Evolutionary conservation across 2,329 filamentous ascomycete species (phyloP).

Genomic region (Dactylonectria estremocensis): DNA sequence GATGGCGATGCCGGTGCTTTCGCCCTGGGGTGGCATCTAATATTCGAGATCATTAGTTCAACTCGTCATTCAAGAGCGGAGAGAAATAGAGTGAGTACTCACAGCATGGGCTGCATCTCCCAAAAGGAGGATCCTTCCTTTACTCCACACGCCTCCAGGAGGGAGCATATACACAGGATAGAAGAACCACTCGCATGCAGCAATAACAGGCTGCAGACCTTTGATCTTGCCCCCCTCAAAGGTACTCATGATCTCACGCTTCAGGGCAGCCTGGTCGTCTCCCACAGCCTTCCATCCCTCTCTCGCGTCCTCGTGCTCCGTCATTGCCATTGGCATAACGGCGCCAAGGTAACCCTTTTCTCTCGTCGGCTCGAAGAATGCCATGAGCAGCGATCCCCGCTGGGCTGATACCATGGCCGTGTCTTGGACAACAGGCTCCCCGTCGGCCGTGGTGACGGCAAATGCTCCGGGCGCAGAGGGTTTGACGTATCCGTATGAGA

Average conservation of each 20-base stretch:
- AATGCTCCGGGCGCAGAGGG: conserved; percentile 3
- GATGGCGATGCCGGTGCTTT: conserved; percentile 66
- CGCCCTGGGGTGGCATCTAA: conserved; percentile 66
- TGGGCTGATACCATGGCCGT: conserved; percentile 40
- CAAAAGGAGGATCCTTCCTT: conserved; percentile 62
- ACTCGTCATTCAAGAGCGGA: not conserved
- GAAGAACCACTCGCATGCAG: conserved; percentile 49
- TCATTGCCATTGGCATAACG: conserved; percentile 42
- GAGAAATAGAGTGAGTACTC: conserved; percentile 6
- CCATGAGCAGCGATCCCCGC: conserved; percentile 40
- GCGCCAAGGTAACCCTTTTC: conserved; percentile 37
- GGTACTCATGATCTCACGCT: conserved; percentile 29
- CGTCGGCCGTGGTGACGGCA: conserved; percentile 24
- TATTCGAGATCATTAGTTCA: not conserved
- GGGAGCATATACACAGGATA: conserved; percentile 56
- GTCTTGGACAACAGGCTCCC: conserved; percentile 41
- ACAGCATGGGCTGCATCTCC: conserved; percentile 71
- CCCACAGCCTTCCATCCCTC: conserved; percentile 45
- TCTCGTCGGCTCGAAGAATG: conserved; percentile 40
- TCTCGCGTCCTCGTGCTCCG: conserved; percentile 40
- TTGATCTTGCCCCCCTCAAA: conserved; percentile 35
- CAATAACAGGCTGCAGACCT: conserved; percentile 39
- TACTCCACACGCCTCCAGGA: conserved; percentile 52
- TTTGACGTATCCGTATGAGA: conserved; percentile 42
- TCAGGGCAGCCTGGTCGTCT: conserved; percentile 40